Percentiles rank a stretch among this genome's conserved stretches.
Conservation (phyloP, 2,329 filamentous ascomycete species). For the Coniochaeta sp. region DNA sequence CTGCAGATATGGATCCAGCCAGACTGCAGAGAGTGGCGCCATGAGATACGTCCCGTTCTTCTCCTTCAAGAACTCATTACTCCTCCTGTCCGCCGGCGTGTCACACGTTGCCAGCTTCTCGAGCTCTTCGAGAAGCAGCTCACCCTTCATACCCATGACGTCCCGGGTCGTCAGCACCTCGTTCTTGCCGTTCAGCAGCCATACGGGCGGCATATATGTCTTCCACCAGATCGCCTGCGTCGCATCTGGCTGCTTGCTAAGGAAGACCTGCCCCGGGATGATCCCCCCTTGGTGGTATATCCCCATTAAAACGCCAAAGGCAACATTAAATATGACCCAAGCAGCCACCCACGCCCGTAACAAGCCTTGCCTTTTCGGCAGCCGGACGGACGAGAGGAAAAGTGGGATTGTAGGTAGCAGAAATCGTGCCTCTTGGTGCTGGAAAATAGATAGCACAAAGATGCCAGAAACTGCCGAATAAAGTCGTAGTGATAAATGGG, state of each 20-base stretch:
- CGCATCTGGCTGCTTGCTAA: constrained; percentile 62
- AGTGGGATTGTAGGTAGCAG: constrained; percentile 68
- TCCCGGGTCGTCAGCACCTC: constrained; percentile 63
- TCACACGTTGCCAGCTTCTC: constrained; percentile 55
- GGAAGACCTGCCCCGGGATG: constrained; percentile 66
- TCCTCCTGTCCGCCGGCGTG: constrained; percentile 46
- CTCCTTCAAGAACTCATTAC: constrained; percentile 49
- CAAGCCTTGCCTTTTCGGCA: constrained; percentile 48
- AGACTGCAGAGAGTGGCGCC: constrained; percentile 63
- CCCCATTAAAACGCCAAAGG: constrained; percentile 68
- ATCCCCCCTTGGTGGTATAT: constrained; percentile 75
- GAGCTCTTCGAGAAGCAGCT: constrained; percentile 51
- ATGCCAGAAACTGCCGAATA: constrained; percentile 69
- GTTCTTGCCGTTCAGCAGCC: constrained; percentile 71
- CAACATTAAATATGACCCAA: constrained; percentile 64
- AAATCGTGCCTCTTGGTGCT: constrained; percentile 76
- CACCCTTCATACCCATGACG: constrained; percentile 63
- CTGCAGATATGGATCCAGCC: constrained; percentile 55
- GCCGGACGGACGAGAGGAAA: constrained; percentile 63
- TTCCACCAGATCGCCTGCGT: constrained; percentile 77
- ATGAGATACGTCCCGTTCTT: constrained; percentile 62
- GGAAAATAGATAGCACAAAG: constrained; percentile 62
- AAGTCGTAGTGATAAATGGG: constrained; percentile 53
- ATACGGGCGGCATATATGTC: constrained; percentile 74
- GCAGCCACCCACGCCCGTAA: constrained; percentile 46